Evolutionary conservation across 768 basidiomycete species (phyloP).

Genomic region (Myochromella boudieri): DNA sequence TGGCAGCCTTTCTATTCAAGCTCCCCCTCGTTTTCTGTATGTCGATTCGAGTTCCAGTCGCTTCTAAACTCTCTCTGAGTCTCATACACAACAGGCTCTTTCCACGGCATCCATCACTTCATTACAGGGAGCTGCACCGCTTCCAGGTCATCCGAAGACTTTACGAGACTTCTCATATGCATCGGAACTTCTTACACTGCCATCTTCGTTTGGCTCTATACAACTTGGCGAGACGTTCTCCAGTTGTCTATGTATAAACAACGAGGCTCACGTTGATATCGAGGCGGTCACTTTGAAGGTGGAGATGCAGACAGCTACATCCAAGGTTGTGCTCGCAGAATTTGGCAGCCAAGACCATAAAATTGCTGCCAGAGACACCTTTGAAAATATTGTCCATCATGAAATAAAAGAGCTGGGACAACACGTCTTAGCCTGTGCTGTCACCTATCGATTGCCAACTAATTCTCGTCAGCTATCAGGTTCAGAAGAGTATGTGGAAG

Average conservation of each 20-base stretch:
- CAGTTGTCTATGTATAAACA: constrained; percentile 79
- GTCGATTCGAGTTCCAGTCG: constrained; percentile 15
- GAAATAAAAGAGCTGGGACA: constrained; percentile 95
- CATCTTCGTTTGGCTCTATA: constrained; percentile 81
- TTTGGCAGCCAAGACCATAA: constrained; percentile 52
- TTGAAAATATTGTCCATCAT: constrained; percentile 72
- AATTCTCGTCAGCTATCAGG: constrained; percentile 50
- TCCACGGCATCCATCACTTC: constrained; percentile 78
- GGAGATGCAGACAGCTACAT: constrained; percentile 82
- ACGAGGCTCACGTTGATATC: constrained; percentile 65
- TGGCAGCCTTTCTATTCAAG: constrained; percentile 90
- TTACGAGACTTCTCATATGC: constrained; percentile 79
- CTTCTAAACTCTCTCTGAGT: not conserved
- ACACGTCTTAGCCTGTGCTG: constrained; percentile 84
- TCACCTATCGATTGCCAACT: constrained; percentile 75
- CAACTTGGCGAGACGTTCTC: constrained; percentile 90
- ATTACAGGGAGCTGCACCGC: constrained; percentile 67
- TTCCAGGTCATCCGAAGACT: constrained; percentile 79
- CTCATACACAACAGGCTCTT: constrained; percentile 47
- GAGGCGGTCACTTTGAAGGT: constrained; percentile 65
- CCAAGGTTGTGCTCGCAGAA: constrained; percentile 63
- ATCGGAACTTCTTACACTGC: constrained; percentile 77
- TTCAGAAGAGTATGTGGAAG: constrained; percentile 48
- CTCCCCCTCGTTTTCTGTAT: constrained; percentile 73
- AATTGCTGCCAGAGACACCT: constrained; percentile 55